Evolutionary conservation across 805 yeast species (phyloP).

Genomic region (Sugiyamaella boreocaroliniensis): DNA sequence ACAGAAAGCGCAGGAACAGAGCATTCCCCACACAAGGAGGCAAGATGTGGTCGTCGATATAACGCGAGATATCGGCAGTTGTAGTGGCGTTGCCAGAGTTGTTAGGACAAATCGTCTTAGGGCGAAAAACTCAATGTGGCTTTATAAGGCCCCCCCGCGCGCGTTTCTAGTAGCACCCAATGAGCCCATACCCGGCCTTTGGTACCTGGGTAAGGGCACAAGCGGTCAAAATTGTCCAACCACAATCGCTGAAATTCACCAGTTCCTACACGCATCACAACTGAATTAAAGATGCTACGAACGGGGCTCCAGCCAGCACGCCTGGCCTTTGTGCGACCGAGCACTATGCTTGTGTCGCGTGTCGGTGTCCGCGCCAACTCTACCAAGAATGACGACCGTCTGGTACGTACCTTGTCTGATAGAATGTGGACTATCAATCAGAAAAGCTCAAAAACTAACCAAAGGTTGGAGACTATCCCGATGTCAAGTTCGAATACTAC

Average conservation of each 20-base stretch:
- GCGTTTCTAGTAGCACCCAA: not conserved
- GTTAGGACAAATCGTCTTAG: not conserved
- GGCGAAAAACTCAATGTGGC: not conserved
- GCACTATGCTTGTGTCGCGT: not conserved
- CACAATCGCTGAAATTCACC: constrained; percentile 1
- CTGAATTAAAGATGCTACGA: not conserved
- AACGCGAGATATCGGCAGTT: not conserved
- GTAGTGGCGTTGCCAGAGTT: not conserved
- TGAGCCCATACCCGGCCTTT: not conserved
- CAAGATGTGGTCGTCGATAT: not conserved
- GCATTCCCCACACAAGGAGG: not conserved
- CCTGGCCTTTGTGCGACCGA: not conserved
- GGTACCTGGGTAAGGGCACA: not conserved
- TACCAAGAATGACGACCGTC: constrained; percentile 5
- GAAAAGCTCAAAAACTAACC: not conserved
- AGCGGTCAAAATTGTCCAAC: constrained; percentile 1
- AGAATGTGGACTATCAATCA: not conserved
- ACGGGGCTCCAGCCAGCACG: not conserved
- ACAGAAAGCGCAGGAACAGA: not conserved
- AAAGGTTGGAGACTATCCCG: constrained; percentile 48
- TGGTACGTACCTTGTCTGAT: not conserved
- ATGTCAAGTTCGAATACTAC: constrained; percentile 50
- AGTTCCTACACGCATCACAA: not conserved
- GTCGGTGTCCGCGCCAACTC: not conserved
- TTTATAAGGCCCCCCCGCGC: not conserved